Conservation (phyloP, 768 basidiomycete genomes). For the Albatrellus ellisii region DNA sequence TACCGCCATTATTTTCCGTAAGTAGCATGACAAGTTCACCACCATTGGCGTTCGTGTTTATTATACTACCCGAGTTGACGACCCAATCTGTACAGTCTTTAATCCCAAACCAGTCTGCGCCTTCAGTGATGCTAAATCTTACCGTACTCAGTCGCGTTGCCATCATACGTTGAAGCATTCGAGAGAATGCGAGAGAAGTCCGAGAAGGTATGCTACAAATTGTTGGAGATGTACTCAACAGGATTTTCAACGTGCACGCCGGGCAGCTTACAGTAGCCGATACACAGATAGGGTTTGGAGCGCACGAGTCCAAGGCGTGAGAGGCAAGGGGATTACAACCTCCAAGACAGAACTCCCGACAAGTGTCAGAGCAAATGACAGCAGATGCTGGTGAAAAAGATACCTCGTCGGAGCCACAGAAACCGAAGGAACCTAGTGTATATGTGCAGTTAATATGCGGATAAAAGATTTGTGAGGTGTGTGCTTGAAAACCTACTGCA, state of each 20-base stretch:
- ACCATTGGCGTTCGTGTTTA: slow-evolving; percentile 46
- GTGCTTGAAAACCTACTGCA: slow-evolving; percentile 25
- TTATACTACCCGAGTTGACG: slow-evolving; percentile 50
- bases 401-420: slow-evolving; percentile 27
- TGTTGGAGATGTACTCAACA: slow-evolving; percentile 1
- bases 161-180: slow-evolving; percentile 57
- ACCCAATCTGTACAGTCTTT: slow-evolving; percentile 42
- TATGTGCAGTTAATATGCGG: slow-evolving; percentile 1
- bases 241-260: too few species aligned
- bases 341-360: slow-evolving; percentile 58
- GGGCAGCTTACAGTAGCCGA: slow-evolving; percentile 34
- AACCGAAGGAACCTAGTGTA: slow-evolving; percentile 42
- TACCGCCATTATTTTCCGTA: slow-evolving; percentile 62
- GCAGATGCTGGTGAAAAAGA: slow-evolving; percentile 6
- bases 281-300: slow-evolving; percentile 60
- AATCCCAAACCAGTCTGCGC: not conserved
- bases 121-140: slow-evolving; percentile 2
- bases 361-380: not conserved
- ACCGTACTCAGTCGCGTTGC: slow-evolving; percentile 64
- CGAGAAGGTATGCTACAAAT: slow-evolving; percentile 40
- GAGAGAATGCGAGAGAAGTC: slow-evolving; percentile 54
- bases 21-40: slow-evolving; percentile 59
- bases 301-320: slow-evolving; percentile 47
- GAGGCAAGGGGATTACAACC: slow-evolving; percentile 80
- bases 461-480: not conserved